Evolutionary conservation across 2,329 filamentous ascomycete species (phyloP), one percentile per base, ranked within the genome.

Genomic region (Biscogniauxia mediterranea): DNA sequence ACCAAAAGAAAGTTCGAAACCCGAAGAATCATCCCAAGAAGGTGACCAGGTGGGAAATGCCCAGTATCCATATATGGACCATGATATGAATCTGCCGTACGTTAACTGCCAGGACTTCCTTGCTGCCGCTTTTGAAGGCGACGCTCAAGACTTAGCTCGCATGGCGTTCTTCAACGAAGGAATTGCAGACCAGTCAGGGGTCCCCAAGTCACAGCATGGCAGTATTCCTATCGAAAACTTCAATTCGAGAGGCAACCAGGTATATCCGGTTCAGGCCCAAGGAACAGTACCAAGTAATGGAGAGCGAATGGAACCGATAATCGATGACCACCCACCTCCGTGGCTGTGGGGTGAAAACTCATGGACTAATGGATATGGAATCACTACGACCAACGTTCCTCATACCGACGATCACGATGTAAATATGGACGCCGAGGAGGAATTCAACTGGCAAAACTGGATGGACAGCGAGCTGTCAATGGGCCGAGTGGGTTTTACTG

Each of bases 401-500:
- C 28, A 32, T 9, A 61, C 55, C 68, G 67, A 77, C 17, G 68
- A 68, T 52, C 72, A 64, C 9, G 72, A 73, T 62, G 67, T 69
- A 58, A 74, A 69, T 60, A 75, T 72, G 61, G 78, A 79, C 1
- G 73, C 75, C 2, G 63, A 64, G 8, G 69, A 72, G 5, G 75
- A 77, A 6, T 82, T 82, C 61, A 76, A 82, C 64, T 83, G 81
- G 81, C 77, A 81, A 55, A 77, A 78, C 59, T 83, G 80, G 67
- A 66, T 73, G 65, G 73, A 74, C 46, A 67, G 64, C 8, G 69
- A 70, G 2, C 60, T 72, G 9, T 68, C 69, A 1, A 68, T 73
- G 50, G 69, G 66, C 3, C 66, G 71, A 2, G 63, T 68, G 3
- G 68, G 70, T 1, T 73, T 74, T 55, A 70, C 68, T 20, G 71